Percentiles rank a stretch among this genome's conserved stretches.
Evolutionary conservation across 805 yeast species (phyloP).

Genomic region (Ogataea ganodermae): DNA sequence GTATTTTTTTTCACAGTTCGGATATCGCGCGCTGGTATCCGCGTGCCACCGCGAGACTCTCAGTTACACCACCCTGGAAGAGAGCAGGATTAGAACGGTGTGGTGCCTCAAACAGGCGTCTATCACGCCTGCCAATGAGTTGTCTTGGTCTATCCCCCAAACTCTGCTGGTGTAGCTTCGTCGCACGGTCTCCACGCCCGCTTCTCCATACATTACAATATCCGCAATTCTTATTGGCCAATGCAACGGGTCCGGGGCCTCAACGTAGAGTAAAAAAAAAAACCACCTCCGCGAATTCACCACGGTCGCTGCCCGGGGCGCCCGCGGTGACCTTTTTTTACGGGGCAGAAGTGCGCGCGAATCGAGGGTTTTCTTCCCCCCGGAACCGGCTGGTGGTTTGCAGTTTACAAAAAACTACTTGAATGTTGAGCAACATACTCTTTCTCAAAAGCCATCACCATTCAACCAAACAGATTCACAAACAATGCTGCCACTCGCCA

Average conservation of each 20-base stretch:
- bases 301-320: not conserved
- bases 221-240: conserved; percentile 12
- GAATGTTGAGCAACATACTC: not conserved
- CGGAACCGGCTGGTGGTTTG: not conserved
- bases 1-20: not conserved
- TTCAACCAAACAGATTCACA: not conserved
- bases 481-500: conserved; percentile 22
- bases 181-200: not conserved
- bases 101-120: too few species aligned
- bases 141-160: too few species aligned
- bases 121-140: too few species aligned
- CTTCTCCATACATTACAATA: conserved; percentile 7
- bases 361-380: conserved; percentile 2
- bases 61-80: too few species aligned
- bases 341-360: conserved; percentile 1
- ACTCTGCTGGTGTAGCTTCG: not conserved
- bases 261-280: not conserved
- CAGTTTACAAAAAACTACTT: not conserved
- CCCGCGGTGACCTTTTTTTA: not conserved
- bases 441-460: not conserved
- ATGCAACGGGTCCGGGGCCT: conserved; percentile 11
- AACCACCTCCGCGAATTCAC: not conserved
- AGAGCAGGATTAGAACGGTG: too few species aligned
- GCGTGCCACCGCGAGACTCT: too few species aligned
- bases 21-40: conserved; percentile 1